Evolutionary conservation across 2,329 filamentous ascomycete species (phyloP).

Genomic region (Diaporthe sp.): DNA sequence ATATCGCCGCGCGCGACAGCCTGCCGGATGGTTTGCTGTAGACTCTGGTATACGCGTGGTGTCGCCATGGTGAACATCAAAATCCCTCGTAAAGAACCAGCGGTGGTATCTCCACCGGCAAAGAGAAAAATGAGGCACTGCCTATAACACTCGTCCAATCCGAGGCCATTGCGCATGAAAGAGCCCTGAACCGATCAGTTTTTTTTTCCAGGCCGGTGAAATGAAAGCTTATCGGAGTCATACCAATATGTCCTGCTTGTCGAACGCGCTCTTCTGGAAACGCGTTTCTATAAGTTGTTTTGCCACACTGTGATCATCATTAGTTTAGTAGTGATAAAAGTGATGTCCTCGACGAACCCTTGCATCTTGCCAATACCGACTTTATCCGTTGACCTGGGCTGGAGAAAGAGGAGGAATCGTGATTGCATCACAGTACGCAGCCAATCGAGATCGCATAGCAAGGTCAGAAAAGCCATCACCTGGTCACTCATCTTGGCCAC

Average conservation of each 20-base stretch:
- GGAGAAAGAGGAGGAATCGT: neutral
- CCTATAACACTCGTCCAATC: neutral
- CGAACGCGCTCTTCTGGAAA: neutral
- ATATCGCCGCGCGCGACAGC: neutral
- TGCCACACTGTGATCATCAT: neutral
- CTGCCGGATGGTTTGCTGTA: neutral
- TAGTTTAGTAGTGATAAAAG: neutral
- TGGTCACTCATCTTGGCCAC: neutral
- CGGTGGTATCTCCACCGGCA: constrained; percentile 1
- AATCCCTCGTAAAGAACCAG: neutral
- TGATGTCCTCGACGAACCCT: neutral
- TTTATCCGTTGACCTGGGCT: neutral
- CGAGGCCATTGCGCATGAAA: neutral
- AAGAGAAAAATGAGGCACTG: neutral
- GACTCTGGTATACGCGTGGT: constrained; percentile 3
- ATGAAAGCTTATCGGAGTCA: no score
- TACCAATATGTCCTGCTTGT: neutral
- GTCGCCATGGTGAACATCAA: neutral
- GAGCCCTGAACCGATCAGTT: neutral
- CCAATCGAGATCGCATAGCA: neutral
- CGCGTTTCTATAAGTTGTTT: neutral
- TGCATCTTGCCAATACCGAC: neutral
- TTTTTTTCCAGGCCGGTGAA: no score
- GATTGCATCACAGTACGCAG: neutral
- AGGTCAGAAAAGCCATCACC: neutral